These are phyloP conservation scores for Panellus pusillus DNA, from an alignment of 768 basidiomycete species.

Conservation along the genomic window DNA sequence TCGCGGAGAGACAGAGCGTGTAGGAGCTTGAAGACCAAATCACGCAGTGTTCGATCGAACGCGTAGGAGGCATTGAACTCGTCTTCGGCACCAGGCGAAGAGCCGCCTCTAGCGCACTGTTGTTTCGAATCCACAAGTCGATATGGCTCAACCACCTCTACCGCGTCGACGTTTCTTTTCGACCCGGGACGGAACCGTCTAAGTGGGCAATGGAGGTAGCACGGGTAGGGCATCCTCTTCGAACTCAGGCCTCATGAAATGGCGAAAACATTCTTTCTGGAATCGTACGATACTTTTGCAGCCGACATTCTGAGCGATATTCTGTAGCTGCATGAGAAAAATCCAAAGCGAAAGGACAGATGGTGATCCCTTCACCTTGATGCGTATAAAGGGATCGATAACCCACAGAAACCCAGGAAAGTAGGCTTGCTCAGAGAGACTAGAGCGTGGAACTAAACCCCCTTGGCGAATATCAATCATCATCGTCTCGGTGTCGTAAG, in stretches of 20 bases:
- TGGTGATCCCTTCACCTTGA: slow-evolving; percentile 30
- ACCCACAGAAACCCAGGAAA: slow-evolving; percentile 25
- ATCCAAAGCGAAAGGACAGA: background rate
- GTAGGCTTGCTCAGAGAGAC: background rate
- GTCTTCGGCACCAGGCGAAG: no score
- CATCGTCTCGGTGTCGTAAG: slow-evolving; percentile 29
- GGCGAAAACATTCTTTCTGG: slow-evolving; percentile 1
- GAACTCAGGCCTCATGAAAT: background rate
- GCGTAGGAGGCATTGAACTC: no score
- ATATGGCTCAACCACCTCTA: no score
- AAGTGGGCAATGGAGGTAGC: no score
- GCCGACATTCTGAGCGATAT: slow-evolving; percentile 16
- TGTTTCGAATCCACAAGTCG: no score
- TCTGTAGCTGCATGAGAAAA: slow-evolving; percentile 11
- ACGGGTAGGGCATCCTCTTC: background rate
- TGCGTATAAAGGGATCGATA: slow-evolving; percentile 41
- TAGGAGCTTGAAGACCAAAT: no score
- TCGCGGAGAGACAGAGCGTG: no score
- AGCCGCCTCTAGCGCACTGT: no score
- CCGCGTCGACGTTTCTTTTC: background rate
- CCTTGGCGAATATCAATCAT: slow-evolving; percentile 43
- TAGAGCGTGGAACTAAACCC: slow-evolving; percentile 29
- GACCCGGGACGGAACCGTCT: background rate
- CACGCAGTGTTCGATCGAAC: no score
- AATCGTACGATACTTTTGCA: background rate